Evolutionary conservation across 441 rosid genomes (phyloP), one percentile per base, ranked within the genome.

Genomic region (Corymbia citriodora): DNA sequence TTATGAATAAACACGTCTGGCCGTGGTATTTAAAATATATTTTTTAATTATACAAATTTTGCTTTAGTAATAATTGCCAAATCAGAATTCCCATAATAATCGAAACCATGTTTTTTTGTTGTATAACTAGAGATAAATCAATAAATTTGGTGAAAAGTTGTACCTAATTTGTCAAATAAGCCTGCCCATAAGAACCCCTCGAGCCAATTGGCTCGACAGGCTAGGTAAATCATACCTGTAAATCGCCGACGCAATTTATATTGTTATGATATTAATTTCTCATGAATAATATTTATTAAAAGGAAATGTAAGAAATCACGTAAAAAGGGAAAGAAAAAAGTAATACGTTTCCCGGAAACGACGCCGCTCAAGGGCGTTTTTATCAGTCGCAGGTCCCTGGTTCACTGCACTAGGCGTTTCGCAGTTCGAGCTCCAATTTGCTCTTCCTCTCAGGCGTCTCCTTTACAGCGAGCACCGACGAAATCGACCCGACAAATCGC

Each of bases 1-100:
- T 68, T 31, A 16, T 68, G 18, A 31, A 31, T 68, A 8, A 8
- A 36, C 13, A 9, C 5, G 25, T 10, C 36, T 18, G 3, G 23
- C 2, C 1, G 8, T 2, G 0, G 10, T 11, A 6, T 23, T 21
- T 36, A 9, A 17, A 72, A 36, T 19, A 3, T 2, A 6, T 1
- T 40, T 3, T 48, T 23, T 79, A 40, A 23, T 40, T 12, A 79
- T 79, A 25, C 18, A 23, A 29, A 12, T 23, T 12, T 7, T 7
- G 1, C n/a, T 79, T 74, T 45, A 23, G 6, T 21, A 36, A 72
- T 6, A 45, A 17, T 45, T 23, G 4, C 1, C 10, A 79, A 23
- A 79, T 79, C 52, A 45, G 4, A 45, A 23, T 79, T 1, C 0
- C 15, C n/a, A 1, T 3, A 2, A 2, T 4, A 59, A 59, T 59